Percentiles rank a stretch among this genome's conserved stretches.
phyloP scores from a whole-genome alignment of 2,329 filamentous ascomycete genomes.

The Fusarium torulosum region DNA sequence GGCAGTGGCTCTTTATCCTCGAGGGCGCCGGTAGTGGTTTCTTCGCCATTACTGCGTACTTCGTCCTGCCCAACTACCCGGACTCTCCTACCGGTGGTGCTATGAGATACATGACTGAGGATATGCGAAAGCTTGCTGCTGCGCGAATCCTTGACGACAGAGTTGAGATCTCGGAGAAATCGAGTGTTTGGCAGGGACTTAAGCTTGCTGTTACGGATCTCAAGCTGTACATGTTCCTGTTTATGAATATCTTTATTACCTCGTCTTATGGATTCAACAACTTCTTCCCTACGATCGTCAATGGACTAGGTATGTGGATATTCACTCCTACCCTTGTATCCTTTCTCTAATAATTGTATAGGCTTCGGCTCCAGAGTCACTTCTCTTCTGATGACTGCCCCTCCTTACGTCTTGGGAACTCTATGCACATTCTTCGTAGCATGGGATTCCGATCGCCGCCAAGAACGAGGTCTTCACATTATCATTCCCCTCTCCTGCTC shows the following conservation, averaged over 20 bases:
- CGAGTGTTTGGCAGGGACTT: slow-evolving; percentile 31
- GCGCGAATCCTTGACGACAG: slow-evolving; percentile 33
- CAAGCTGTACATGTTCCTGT: slow-evolving; percentile 42
- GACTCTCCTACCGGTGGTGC: slow-evolving; percentile 18
- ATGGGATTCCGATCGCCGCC: slow-evolving; percentile 70
- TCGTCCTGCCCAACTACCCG: slow-evolving; percentile 41
- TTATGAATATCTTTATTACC: slow-evolving; percentile 43
- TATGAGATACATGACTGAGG: slow-evolving; percentile 18
- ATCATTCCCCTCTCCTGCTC: slow-evolving; percentile 66
- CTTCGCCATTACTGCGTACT: slow-evolving; percentile 41
- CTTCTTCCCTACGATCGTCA: slow-evolving; percentile 64
- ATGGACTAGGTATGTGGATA: slow-evolving; percentile 61
- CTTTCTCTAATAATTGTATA: neutral
- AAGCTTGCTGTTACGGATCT: slow-evolving; percentile 39
- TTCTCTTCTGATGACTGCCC: slow-evolving; percentile 67
- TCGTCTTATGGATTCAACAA: slow-evolving; percentile 52
- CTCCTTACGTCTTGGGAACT: slow-evolving; percentile 67
- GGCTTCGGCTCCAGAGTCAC: slow-evolving; percentile 62
- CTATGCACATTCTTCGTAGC: slow-evolving; percentile 69
- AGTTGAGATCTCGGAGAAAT: slow-evolving; percentile 34
- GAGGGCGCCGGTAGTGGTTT: slow-evolving; percentile 62
- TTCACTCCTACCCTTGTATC: fast-evolving
- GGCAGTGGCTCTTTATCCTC: slow-evolving; percentile 76
- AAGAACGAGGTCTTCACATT: slow-evolving; percentile 73
- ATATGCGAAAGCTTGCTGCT: slow-evolving; percentile 20